Percentiles rank a stretch among this genome's conserved stretches.
Conservation (phyloP, 208 protist genomes). For the Leishmania martiniquensis region DNA sequence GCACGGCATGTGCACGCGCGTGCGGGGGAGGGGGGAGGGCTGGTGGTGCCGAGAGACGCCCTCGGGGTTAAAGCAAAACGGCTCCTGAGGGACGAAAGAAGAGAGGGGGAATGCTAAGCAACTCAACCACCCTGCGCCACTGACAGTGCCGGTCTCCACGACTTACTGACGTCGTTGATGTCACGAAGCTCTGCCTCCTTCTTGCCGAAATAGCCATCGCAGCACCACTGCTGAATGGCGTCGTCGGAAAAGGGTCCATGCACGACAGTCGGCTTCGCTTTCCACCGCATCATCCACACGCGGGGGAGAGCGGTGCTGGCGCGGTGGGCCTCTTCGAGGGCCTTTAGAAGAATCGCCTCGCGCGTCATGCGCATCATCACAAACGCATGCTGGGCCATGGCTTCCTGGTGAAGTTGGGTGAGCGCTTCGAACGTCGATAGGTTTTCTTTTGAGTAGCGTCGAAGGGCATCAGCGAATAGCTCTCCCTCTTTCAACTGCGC, state of each 20-base stretch:
- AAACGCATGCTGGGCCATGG: constrained; percentile 36
- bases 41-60: neutral
- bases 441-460: constrained; percentile 23
- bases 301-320: constrained; percentile 10
- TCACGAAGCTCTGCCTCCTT: constrained; percentile 40
- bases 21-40: neutral
- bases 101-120: neutral
- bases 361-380: constrained; percentile 45
- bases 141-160: constrained; percentile 16
- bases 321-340: constrained; percentile 22
- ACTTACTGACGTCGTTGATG: constrained; percentile 19
- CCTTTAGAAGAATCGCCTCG: constrained; percentile 39
- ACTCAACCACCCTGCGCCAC: neutral
- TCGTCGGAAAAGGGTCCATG: constrained; percentile 38
- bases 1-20: neutral
- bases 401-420: constrained; percentile 29
- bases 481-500: constrained; percentile 33
- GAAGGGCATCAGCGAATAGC: constrained; percentile 26
- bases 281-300: constrained; percentile 46
- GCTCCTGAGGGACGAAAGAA: neutral
- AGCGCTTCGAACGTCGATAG: constrained; percentile 18
- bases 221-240: constrained; percentile 33
- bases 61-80: neutral
- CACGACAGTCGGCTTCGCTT: constrained; percentile 18
- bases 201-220: constrained; percentile 38